These are phyloP conservation scores for Diaporthe citrichinensis DNA, from an alignment of 2,329 filamentous ascomycete species.

Conservation along the genomic window DNA sequence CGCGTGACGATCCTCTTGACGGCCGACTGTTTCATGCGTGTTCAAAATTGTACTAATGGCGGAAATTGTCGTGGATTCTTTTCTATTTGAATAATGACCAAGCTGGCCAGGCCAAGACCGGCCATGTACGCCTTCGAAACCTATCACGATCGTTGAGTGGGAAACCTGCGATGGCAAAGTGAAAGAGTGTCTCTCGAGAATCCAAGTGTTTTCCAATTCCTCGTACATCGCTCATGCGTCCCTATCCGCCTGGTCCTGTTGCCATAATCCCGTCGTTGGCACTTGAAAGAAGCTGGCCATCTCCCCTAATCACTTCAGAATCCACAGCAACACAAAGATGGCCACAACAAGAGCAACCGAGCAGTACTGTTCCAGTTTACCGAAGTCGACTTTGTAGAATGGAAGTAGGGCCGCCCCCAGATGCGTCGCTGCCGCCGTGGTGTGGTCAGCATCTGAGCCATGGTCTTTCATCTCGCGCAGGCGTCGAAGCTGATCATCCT, in stretches of 20 bases:
- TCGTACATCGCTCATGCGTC: background rate
- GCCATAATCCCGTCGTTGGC: too few species aligned
- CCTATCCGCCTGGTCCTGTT: background rate
- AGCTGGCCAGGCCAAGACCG: background rate
- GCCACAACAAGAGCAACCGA: background rate
- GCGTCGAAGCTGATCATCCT: conserved; percentile 28
- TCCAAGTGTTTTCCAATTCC: background rate
- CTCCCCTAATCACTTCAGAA: conserved; percentile 18
- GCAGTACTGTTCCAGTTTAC: conserved; percentile 24
- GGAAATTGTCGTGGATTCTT: background rate
- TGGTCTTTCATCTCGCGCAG: background rate
- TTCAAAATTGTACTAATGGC: background rate
- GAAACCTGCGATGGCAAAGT: background rate
- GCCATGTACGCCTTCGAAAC: background rate
- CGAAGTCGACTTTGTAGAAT: background rate
- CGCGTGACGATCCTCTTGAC: background rate
- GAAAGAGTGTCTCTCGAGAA: too few species aligned
- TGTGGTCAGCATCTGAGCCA: background rate
- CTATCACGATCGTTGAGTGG: too few species aligned
- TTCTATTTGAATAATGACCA: background rate
- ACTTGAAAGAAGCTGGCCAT: too few species aligned
- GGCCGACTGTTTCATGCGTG: too few species aligned
- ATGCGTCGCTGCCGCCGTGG: too few species aligned
- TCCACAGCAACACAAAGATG: background rate
- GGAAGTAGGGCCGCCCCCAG: background rate